A percentile compares a stretch with the other conserved stretches of the same genome.
These are phyloP conservation scores for Tulasnella sp. DNA, from an alignment of 768 basidiomycete genomes.

Conservation along the genomic window DNA sequence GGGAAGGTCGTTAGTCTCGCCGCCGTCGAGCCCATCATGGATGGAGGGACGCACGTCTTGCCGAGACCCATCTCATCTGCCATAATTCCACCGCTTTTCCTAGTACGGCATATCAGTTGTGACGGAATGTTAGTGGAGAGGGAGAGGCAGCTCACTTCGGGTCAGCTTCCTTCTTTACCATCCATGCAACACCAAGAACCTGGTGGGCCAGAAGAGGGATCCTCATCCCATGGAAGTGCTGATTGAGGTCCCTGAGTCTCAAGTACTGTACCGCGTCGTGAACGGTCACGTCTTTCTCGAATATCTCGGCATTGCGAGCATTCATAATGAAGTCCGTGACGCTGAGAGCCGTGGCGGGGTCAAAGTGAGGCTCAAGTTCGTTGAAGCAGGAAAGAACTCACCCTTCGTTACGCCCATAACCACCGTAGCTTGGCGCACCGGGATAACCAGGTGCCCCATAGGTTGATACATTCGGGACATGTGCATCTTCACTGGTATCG, in stretches of 20 bases:
- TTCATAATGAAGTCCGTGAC: constrained; percentile 7
- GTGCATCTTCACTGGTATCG: no score
- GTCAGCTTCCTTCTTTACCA: constrained; percentile 27
- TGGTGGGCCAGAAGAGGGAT: constrained; percentile 33
- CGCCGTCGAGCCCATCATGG: not conserved
- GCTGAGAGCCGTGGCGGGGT: not conserved
- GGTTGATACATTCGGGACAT: no score
- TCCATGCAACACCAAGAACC: constrained; percentile 34
- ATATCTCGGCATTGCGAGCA: constrained; percentile 20
- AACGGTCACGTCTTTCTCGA: constrained; percentile 29
- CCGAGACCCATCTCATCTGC: constrained; percentile 25
- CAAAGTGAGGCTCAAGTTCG: not conserved
- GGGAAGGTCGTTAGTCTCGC: constrained; percentile 7
- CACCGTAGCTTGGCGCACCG: no score
- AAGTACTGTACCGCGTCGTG: constrained; percentile 29
- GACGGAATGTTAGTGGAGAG: not conserved
- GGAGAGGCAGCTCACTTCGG: not conserved
- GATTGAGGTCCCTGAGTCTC: constrained; percentile 25
- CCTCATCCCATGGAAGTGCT: constrained; percentile 29
- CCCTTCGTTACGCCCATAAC: not conserved
- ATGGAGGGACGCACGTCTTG: constrained; percentile 18
- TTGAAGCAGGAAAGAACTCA: not conserved
- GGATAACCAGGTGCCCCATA: no score
- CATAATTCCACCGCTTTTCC: constrained; percentile 21
- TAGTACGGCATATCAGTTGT: not conserved